Percentiles rank a stretch among this genome's conserved stretches.
Evolutionary conservation across 2,329 filamentous ascomycete species (phyloP).

Genomic region (Diaporthe sp.): DNA sequence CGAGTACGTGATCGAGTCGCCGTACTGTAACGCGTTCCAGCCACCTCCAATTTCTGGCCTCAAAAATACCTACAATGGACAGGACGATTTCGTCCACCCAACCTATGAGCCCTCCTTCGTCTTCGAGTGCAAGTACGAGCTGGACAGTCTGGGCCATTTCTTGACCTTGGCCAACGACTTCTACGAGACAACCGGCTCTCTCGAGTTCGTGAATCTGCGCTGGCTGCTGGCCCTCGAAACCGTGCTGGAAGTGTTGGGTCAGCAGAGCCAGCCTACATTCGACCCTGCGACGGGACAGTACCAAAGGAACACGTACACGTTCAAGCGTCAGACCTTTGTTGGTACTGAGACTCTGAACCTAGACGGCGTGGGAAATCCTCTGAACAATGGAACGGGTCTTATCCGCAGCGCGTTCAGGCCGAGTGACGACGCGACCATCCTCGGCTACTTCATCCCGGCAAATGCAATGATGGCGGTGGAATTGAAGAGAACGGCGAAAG

Average conservation of each 20-base stretch:
- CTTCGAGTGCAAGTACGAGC: slow-evolving; percentile 99
- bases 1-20: slow-evolving; percentile 93
- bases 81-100: slow-evolving; percentile 88
- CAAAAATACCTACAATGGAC: slow-evolving; percentile 79
- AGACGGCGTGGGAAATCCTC: slow-evolving; percentile 88
- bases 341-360: slow-evolving; percentile 94
- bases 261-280: slow-evolving; percentile 88
- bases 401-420: slow-evolving; percentile 94
- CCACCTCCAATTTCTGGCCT: slow-evolving; percentile 88
- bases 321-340: slow-evolving; percentile 82
- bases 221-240: slow-evolving; percentile 86
- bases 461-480: slow-evolving; percentile 98
- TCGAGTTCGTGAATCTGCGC: slow-evolving; percentile 80
- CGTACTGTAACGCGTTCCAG: slow-evolving; percentile 99
- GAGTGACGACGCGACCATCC: slow-evolving; percentile 93
- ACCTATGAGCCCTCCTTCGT: slow-evolving; percentile 86
- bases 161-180: slow-evolving; percentile 89
- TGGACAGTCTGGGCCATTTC: slow-evolving; percentile 95
- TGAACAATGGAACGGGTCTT: slow-evolving; percentile 86
- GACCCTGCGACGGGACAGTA: slow-evolving; percentile 74
- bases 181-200: slow-evolving; percentile 82
- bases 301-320: slow-evolving; percentile 84
- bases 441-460: slow-evolving; percentile 94
- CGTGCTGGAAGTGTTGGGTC: slow-evolving; percentile 78
- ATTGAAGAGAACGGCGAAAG: slow-evolving; percentile 78